Base-by-base conservation (phyloP, 2,329 filamentous ascomycete species). In the Colletotrichum liriopes region DNA sequence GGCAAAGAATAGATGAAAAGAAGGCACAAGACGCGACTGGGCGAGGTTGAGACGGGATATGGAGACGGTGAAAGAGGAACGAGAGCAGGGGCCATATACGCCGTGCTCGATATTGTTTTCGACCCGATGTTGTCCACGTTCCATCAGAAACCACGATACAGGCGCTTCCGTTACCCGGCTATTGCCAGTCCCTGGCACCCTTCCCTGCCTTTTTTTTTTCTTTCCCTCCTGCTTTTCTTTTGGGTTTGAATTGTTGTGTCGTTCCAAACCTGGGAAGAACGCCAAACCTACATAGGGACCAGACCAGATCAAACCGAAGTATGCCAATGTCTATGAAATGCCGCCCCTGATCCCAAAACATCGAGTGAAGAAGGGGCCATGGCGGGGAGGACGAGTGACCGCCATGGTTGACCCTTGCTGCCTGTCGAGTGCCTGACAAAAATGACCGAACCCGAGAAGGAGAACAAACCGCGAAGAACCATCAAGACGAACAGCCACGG, bases 261-360 rank as follows among this genome's bases (percentile, higher is more conserved):
- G n/a, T 16, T 47, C 20, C 32, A 51, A 49, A 20, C 43, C 32
- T 5, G 26, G 37, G 5, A 20, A 45, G 8, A 18, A 61, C 29
- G 43, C 43, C 16, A 39, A 56, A 18, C 43, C 8, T 62, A 39
- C 11, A 37, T 7, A 5, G 8, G n/a, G 29, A 49, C 59, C 32
- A 16, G 45, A 23, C n/a, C 43, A 37, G 35, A 49, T 26, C 59
- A 49, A 51, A 51, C n/a, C n/a, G 37, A 62, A 62, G 43, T 62
- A 29, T 62, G 29, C 45, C 35, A 35, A 49, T 62, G 29, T 62
- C 16, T 23, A 23, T 35, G 20, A 29, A 49, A 39, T 51, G 11
- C 35, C 8, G 45, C 45, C 59, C 45, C 59, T 62, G 59, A 18
- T 39, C 59, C 45, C 45, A 62, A 62, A 51, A 62, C 59, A 26